A percentile compares a stretch with the other conserved stretches of the same genome.
phyloP scores from a whole-genome alignment of 371 early-diverging fungal species.

The Mucor saturninus region DNA sequence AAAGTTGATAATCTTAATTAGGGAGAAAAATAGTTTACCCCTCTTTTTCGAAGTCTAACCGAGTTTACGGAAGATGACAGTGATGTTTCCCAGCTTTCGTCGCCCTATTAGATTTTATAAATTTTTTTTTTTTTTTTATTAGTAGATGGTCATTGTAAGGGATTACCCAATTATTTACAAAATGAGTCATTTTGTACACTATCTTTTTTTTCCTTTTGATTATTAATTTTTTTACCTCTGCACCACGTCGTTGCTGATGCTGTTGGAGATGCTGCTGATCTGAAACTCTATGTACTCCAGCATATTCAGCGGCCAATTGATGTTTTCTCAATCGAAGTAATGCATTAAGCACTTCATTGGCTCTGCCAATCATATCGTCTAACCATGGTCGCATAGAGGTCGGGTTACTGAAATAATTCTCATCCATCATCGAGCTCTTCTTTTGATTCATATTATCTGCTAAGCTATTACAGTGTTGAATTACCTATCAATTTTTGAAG shows the following conservation, averaged over 20 bases:
- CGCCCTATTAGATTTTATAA: slow-evolving; percentile 7
- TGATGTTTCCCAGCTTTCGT: slow-evolving; percentile 1
- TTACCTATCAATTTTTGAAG: slow-evolving; percentile 17
- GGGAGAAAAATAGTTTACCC: slow-evolving; percentile 18
- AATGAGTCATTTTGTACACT: slow-evolving; percentile 17
- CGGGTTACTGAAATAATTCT: slow-evolving; percentile 12
- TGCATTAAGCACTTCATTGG: slow-evolving; percentile 50
- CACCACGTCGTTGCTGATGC: background rate
- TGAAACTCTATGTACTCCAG: slow-evolving; percentile 8
- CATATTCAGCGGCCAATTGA: slow-evolving; percentile 34
- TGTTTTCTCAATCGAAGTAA: slow-evolving; percentile 49
- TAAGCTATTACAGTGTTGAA: slow-evolving; percentile 35
- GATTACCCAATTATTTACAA: slow-evolving; percentile 12
- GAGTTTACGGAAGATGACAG: slow-evolving; percentile 9
- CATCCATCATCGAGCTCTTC: slow-evolving; percentile 11
- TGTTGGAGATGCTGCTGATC: background rate
- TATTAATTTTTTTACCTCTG: slow-evolving; percentile 5
- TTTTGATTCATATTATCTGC: slow-evolving; percentile 34
- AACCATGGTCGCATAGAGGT: slow-evolving; percentile 37
- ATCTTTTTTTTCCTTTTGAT: slow-evolving; percentile 8
- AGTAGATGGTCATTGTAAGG: background rate
- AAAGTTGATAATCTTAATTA: background rate
- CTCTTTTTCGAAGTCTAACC: slow-evolving; percentile 27
- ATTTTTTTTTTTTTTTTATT: background rate
- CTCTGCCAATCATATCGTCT: slow-evolving; percentile 50